Base-by-base conservation (phyloP, 768 basidiomycete genomes). In the Pisolithus marmoratus region DNA sequence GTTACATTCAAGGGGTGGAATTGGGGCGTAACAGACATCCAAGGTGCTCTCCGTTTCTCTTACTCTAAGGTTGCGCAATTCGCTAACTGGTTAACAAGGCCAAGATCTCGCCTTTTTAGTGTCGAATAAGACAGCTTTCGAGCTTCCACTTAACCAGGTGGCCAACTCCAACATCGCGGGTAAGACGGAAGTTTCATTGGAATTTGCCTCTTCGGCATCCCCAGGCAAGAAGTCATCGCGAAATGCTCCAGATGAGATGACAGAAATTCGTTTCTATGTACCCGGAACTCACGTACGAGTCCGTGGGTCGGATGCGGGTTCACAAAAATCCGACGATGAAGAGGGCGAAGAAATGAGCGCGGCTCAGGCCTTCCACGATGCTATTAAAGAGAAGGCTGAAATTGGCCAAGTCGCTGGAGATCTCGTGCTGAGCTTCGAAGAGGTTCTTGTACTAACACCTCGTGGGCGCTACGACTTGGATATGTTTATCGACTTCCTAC, bases 161-260 rank as follows among this genome's bases (percentile, higher is more conserved):
- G 88, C 90, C 59, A 99, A 99, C 69, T 96, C 96, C 43, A 97
- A 97, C 71, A 97, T 98, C 60, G 92, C 93, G 12, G 93, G 92
- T 20, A 90, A 91, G 55, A 94, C 92, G 9, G 96, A 99, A 67
- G 96, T 99, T n/a, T 93, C 96, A 0, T 82, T 99, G n/a, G 96
- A 99, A 65, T 96, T 98, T 64, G 74, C 81, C 26, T 70, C 75
- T 47, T 72, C 78, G 20, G 73, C 79, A 0, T 60, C 70, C 2
- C 63, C 67, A 2, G 66, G 71, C 19, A 81, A 76, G 62, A 74
- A 78, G 59, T 55, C 70, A 17, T 61, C 74, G 38, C 68, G 71
- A 57, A 59, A 66, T 40, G 74, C 70, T 0, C 72, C 74, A 0
- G 95, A 98, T 59, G 94, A 97, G 66, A 83, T 97, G 74, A 85